These are phyloP conservation scores for Cudoniella acicularis DNA, from an alignment of 495 filamentous ascomycete genomes.

Conservation along the genomic window DNA sequence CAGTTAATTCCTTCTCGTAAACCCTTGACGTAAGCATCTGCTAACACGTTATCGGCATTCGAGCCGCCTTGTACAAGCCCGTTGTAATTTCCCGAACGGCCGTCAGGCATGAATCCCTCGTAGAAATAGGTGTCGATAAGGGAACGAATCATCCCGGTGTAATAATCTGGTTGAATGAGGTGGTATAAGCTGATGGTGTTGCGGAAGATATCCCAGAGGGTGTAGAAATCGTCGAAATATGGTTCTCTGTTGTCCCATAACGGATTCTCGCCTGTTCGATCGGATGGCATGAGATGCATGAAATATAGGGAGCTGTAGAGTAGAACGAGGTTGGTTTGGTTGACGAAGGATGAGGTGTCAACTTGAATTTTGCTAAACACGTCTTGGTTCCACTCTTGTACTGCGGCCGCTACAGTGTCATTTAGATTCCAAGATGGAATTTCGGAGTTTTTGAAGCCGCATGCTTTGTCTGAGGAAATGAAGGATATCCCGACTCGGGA, in stretches of 20 bases:
- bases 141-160: constrained; percentile 63
- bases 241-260: constrained; percentile 66
- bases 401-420: constrained; percentile 44
- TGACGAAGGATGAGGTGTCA: not conserved
- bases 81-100: constrained; percentile 57
- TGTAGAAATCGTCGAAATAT: constrained; percentile 69
- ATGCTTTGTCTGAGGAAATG: constrained; percentile 60
- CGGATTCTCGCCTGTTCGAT: constrained; percentile 76
- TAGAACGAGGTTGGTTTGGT: constrained; percentile 1
- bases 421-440: constrained; percentile 65
- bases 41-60: constrained; percentile 69
- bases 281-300: constrained; percentile 69
- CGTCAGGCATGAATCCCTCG: constrained; percentile 66
- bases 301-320: constrained; percentile 45
- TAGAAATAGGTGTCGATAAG: constrained; percentile 69
- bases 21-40: constrained; percentile 67
- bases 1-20: constrained; percentile 60
- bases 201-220: constrained; percentile 68
- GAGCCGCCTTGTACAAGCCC: constrained; percentile 73
- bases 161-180: constrained; percentile 57
- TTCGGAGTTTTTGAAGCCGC: constrained; percentile 59
- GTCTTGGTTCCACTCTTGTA: constrained; percentile 45
- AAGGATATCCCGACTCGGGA: constrained; percentile 59
- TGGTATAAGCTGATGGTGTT: constrained; percentile 65
- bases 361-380: not conserved